Base-by-base conservation (phyloP, 306 rosid genomes). In the Rosa multiflora region DNA sequence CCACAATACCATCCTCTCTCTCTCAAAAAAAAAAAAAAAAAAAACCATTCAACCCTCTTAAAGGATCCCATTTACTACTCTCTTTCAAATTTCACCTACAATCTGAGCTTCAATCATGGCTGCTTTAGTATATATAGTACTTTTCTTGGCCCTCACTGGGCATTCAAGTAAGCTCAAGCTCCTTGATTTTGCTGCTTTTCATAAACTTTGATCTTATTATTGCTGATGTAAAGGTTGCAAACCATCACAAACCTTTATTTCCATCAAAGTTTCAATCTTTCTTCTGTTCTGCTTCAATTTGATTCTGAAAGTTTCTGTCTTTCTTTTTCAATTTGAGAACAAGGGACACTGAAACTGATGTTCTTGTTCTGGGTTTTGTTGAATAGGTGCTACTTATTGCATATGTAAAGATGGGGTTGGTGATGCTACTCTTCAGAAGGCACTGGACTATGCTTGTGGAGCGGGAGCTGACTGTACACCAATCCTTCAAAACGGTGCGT, bases 391-490 rank as follows among this genome's bases (percentile, higher is more conserved):
- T 43, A 69, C 82, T 14, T 96, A 89, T 70, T 96, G 99, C 78
- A 0, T 96, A 23, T 96, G 99, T 72, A 96, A 88, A 86, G 97
- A 91, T 80, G 98, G 98, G 70, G 43, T 83, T 4, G 70, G 88
- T 13, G 94, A 91, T n/a, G 87, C 85, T 81, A 35, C n/a, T 26
- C 94, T 93, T 78, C 99, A 96, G 80, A 96, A 85, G 76, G 67
- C 88, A 7, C 72, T 96, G 49, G 99, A 96, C 81, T 96, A 93
- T 86, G 99, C 99, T 10, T 96, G 99, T 85, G 99, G 99, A 81
- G 88, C 91, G 56, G 99, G 99, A 71, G 99, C 99, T 79, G 99
- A 96, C 49, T 96, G 99, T 43, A 18, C 83, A 5, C 87, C 86
- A 12, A 88, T 96, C 70, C 1, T 40, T 9, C 94, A 89, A 78